Conservation (phyloP, 192 early-diverging fungal species). For the Coemansia sp. region DNA sequence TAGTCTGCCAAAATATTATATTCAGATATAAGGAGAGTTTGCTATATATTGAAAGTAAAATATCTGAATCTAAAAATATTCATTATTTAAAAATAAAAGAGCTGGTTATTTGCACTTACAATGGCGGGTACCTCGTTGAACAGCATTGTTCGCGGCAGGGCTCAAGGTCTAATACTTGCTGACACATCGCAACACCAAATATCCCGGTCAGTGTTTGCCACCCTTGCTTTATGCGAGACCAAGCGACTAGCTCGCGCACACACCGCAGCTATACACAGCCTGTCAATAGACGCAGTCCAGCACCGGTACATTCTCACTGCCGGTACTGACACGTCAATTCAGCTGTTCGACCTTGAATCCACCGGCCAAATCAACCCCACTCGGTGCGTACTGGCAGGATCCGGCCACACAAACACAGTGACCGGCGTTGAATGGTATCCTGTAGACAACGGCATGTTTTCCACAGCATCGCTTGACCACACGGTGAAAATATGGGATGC, state of each 20-base stretch:
- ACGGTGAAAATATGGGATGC: constrained; percentile 84
- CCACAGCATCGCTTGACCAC: constrained; percentile 73
- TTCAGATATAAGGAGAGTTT: no score
- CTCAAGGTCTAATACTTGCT: constrained; percentile 3
- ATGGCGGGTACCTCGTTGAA: constrained; percentile 14
- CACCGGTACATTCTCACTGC: constrained; percentile 37
- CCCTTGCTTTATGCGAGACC: constrained; percentile 32
- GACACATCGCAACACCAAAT: constrained; percentile 8
- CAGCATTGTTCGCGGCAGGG: constrained; percentile 21
- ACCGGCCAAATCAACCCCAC: constrained; percentile 19
- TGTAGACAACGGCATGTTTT: constrained; percentile 81
- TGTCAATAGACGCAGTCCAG: constrained; percentile 34
- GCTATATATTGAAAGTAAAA: no score
- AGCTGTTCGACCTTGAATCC: constrained; percentile 46
- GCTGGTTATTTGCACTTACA: no score
- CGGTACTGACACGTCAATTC: constrained; percentile 43
- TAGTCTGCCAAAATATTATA: no score
- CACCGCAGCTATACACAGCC: constrained; percentile 32
- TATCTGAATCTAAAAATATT: no score
- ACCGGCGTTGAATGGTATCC: constrained; percentile 80
- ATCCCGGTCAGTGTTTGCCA: constrained; percentile 17
- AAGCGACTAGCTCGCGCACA: constrained; percentile 35
- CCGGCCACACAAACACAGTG: constrained; percentile 66
- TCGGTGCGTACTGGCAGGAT: constrained; percentile 17
- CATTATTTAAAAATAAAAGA: no score